These are phyloP conservation scores for Oryza meyeriana DNA, from an alignment of 176 grass and related monocot genomes.

Conservation along the genomic window DNA sequence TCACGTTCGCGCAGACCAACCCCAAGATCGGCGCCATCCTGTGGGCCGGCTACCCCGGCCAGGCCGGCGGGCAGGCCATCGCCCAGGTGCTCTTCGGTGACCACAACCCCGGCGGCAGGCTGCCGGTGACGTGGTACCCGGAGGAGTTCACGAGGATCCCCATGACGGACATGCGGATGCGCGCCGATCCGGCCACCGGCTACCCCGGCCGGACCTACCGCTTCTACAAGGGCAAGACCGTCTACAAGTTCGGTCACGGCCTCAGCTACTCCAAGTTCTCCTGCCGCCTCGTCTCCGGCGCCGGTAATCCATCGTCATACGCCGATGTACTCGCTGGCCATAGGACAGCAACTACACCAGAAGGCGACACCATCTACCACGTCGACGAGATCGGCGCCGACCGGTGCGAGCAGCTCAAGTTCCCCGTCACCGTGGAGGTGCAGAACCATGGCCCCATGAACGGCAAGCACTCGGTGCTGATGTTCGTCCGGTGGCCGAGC, in stretches of 20 bases:
- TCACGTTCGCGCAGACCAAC: slow-evolving; percentile 55
- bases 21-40: slow-evolving; percentile 59
- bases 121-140: slow-evolving; percentile 87
- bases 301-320: too few relatives aligned
- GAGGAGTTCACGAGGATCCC: slow-evolving; percentile 53
- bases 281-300: not conserved
- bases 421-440: too few relatives aligned
- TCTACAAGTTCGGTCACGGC: slow-evolving; percentile 70
- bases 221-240: slow-evolving; percentile 60
- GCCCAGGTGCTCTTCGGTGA: slow-evolving; percentile 69
- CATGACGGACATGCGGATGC: slow-evolving; percentile 87
- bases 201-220: slow-evolving; percentile 82
- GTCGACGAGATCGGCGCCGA: too few relatives aligned
- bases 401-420: too few relatives aligned
- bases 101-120: slow-evolving; percentile 63
- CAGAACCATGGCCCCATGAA: too few relatives aligned
- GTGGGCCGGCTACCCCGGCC: slow-evolving; percentile 80
- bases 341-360: too few relatives aligned
- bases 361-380: too few relatives aligned
- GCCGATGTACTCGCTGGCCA: too few relatives aligned
- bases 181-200: slow-evolving; percentile 40
- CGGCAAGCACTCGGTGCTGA: too few relatives aligned
- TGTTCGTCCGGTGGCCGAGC: too few relatives aligned
- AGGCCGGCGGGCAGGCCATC: slow-evolving; percentile 64
- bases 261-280: slow-evolving; percentile 83